phyloP scores from a whole-genome alignment of 805 yeast genomes.

The Starmerella davenportii region DNA sequence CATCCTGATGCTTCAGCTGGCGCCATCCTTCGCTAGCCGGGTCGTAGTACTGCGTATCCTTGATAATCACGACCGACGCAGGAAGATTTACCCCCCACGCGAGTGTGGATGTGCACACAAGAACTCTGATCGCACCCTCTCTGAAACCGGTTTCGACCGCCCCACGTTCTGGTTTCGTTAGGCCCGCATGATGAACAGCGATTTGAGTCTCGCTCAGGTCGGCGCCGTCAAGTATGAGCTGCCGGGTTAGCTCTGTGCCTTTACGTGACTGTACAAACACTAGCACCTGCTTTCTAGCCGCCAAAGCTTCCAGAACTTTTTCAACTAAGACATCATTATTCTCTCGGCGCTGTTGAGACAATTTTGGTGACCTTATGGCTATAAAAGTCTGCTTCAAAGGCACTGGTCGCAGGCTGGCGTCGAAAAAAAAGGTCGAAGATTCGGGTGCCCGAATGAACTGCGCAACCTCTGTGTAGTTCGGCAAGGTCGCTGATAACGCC shows the following conservation, averaged over 20 bases:
- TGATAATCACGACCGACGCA: conserved; percentile 89
- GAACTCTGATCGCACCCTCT: conserved; percentile 65
- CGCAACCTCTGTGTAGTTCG: conserved; percentile 78
- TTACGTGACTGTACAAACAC: conserved; percentile 88
- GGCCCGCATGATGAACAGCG: conserved; percentile 95
- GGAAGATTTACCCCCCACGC: conserved; percentile 99
- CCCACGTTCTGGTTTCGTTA: conserved; percentile 74
- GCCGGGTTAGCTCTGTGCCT: conserved; percentile 75
- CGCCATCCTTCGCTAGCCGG: conserved; percentile 84
- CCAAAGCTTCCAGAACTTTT: conserved; percentile 39
- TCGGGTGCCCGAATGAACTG: conserved; percentile 48
- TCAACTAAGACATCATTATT: conserved; percentile 86
- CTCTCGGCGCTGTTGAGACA: conserved; percentile 51
- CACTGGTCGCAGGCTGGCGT: conserved; percentile 72
- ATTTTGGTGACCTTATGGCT: not conserved
- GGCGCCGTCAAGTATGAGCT: conserved; percentile 41
- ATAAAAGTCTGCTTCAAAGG: conserved; percentile 52
- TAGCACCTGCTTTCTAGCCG: conserved; percentile 57
- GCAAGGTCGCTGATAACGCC: conserved; percentile 84
- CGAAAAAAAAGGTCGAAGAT: conserved; percentile 56
- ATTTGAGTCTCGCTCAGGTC: conserved; percentile 46
- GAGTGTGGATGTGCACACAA: conserved; percentile 90
- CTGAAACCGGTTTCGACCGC: conserved; percentile 69
- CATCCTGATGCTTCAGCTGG: conserved; percentile 85
- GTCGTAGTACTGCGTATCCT: conserved; percentile 85